These are phyloP conservation scores for Flaveria robusta DNA, from an alignment of 129 eudicot species.

Conservation along the genomic window DNA sequence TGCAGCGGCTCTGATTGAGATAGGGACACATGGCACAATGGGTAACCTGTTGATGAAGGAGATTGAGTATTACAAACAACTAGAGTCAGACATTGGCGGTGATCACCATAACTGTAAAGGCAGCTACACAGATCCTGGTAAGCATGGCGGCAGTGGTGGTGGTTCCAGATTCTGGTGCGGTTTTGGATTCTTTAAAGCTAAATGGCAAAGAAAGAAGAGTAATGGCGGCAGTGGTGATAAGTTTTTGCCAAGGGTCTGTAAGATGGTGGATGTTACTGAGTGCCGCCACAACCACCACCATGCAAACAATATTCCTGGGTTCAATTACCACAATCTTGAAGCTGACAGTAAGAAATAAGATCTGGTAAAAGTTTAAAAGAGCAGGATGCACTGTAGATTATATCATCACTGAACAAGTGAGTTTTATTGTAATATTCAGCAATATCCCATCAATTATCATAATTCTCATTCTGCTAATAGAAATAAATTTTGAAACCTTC, in stretches of 20 bases:
- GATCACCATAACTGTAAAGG: neutral
- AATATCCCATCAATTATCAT: neutral
- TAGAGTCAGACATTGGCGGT: conserved; percentile 35
- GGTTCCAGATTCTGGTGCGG: conserved; percentile 39
- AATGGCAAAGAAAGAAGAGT: conserved; percentile 40
- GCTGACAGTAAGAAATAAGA: conserved; percentile 35
- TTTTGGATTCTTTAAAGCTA: conserved; percentile 40
- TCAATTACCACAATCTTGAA: conserved; percentile 58
- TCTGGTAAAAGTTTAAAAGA: conserved; percentile 1
- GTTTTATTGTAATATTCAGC: conserved; percentile 8
- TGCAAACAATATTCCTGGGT: conserved; percentile 42
- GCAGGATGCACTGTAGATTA: conserved; percentile 16
- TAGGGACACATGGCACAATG: conserved; percentile 75
- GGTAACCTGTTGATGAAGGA: conserved; percentile 81
- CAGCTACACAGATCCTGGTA: conserved; percentile 19
- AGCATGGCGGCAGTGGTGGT: conserved; percentile 20
- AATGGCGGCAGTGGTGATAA: conserved; percentile 47
- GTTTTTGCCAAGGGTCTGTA: conserved; percentile 49
- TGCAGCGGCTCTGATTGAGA: conserved; percentile 46
- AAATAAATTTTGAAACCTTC: neutral
- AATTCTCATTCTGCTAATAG: neutral
- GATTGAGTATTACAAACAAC: conserved; percentile 60
- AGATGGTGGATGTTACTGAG: conserved; percentile 52
- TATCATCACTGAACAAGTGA: neutral
- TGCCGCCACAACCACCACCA: conserved; percentile 27